Percentiles rank a stretch among this genome's conserved stretches.
Conservation (phyloP, 306 rosid species). For the Sindora glabra region DNA sequence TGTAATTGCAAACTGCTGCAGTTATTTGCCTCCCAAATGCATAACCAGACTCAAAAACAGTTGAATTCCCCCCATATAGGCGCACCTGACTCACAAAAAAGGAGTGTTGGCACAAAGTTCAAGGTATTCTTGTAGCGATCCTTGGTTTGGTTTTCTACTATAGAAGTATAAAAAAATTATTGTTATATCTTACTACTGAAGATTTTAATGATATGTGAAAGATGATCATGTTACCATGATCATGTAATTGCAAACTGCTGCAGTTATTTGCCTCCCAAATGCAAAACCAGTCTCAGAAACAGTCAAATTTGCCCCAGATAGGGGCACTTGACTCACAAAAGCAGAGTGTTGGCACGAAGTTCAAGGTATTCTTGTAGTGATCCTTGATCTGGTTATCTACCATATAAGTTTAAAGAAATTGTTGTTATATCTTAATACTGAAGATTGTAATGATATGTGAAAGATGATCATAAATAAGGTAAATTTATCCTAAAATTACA, state of each 20-base stretch:
- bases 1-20: constrained; percentile 50
- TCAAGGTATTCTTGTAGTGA: constrained; percentile 56
- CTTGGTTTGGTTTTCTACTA: too few relatives aligned
- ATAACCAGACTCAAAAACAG: constrained; percentile 33
- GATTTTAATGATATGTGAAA: too few relatives aligned
- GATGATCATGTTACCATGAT: constrained; percentile 62
- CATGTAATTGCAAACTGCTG: constrained; percentile 53
- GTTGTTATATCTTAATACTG: background rate
- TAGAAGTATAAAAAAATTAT: too few relatives aligned
- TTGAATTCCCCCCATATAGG: constrained; percentile 26
- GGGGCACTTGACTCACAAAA: constrained; percentile 37
- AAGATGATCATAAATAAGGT: constrained; percentile 10
- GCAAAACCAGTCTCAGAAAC: constrained; percentile 38
- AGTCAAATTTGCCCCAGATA: constrained; percentile 28
- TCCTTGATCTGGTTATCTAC: background rate
- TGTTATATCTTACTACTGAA: too few relatives aligned
- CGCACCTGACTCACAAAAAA: constrained; percentile 28
- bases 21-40: constrained; percentile 49
- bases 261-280: constrained; percentile 44
- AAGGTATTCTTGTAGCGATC: constrained; percentile 51
- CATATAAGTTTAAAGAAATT: background rate
- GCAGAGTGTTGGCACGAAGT: constrained; percentile 61
- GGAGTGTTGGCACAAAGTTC: constrained; percentile 44
- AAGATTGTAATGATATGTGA: background rate
- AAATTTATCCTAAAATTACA: constrained; percentile 2